phyloP scores from a whole-genome alignment of 2,329 filamentous ascomycete genomes.

The Sodiomyces alkalinus region DNA sequence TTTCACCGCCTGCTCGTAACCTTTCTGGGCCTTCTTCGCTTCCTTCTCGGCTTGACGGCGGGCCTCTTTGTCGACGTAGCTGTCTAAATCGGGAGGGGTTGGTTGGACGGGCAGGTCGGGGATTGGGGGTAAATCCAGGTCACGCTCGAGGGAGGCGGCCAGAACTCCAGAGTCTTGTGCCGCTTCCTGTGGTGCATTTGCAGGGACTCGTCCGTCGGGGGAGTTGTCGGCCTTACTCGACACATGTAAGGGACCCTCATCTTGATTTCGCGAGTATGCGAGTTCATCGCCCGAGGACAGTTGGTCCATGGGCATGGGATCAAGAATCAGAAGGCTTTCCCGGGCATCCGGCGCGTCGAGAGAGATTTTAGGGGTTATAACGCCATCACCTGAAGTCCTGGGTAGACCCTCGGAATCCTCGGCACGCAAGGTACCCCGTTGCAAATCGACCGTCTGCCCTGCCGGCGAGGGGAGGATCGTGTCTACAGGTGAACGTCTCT shows the following conservation, averaged over 20 bases:
- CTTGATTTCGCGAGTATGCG: too few species aligned
- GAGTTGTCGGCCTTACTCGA: background rate
- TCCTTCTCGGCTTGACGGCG: conserved; percentile 58
- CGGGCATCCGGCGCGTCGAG: background rate
- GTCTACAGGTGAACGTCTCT: conserved; percentile 1
- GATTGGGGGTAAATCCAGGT: conserved; percentile 23
- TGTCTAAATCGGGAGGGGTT: conserved; percentile 36
- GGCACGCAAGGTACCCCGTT: background rate
- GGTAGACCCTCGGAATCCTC: background rate
- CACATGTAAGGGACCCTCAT: too few species aligned
- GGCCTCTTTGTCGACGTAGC: conserved; percentile 46
- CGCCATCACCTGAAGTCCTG: too few species aligned
- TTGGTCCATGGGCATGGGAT: background rate
- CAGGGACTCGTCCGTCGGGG: too few species aligned
- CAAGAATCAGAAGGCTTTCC: background rate
- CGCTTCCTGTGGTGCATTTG: too few species aligned
- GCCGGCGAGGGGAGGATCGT: too few species aligned
- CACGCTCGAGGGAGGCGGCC: conserved; percentile 1
- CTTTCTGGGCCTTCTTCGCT: conserved; percentile 43
- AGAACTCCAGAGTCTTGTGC: too few species aligned
- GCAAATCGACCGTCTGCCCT: too few species aligned
- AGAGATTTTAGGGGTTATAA: background rate
- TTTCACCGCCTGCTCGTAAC: conserved; percentile 51
- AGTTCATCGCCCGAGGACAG: background rate
- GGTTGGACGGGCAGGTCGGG: conserved; percentile 38